Evolutionary conservation across 495 filamentous ascomycete species (phyloP), one percentile per base, ranked within the genome.

Genomic region (Tuber umbilicatum): DNA sequence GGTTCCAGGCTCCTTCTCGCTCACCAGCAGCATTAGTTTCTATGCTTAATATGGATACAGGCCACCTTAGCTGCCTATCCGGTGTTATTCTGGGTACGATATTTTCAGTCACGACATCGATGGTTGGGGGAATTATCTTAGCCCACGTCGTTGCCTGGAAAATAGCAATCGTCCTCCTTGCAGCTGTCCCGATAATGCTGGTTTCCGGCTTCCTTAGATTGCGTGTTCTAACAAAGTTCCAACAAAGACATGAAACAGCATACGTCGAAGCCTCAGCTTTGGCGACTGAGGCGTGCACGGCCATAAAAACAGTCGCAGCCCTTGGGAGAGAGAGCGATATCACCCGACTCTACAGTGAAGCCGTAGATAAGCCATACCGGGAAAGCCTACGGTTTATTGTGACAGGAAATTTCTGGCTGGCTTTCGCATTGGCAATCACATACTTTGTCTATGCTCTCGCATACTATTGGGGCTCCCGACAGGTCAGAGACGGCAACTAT

Each of bases 401-500:
- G 3, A 69, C 75, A 1, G 83, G 83, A 3, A 87, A 85, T 75
- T 73, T 87, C 35, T 83, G 85, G 71, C 72, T 86, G 12, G 83
- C 85, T 1, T 71, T 87, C 31, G 82, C 86, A 16, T 76, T 84
- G 9, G 80, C 85, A 1, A 83, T 87, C 41, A 85, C 85, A 5
- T 85, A 86, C 71, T 85, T 86, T 67, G 82, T 91, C 21, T 89
- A 89, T 80, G 89, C 89, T 0, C 82, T 92, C 37, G 89, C 89
- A 0, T 91, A 91, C 81, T 91, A 89, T 87, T 92, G 90, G 86
- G 89, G 89, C 5, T 85, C 87, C 0, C 85, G 83, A 45, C 86
- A 88, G 73, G 86, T 91, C 35, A 83, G 86, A 23, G 81, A 84
- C 60, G 89, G 89, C 1, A 75, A 85, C 31, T 91, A 91, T 74